Base-by-base conservation (phyloP, 768 basidiomycete genomes). In the Boletus insuetus region DNA sequence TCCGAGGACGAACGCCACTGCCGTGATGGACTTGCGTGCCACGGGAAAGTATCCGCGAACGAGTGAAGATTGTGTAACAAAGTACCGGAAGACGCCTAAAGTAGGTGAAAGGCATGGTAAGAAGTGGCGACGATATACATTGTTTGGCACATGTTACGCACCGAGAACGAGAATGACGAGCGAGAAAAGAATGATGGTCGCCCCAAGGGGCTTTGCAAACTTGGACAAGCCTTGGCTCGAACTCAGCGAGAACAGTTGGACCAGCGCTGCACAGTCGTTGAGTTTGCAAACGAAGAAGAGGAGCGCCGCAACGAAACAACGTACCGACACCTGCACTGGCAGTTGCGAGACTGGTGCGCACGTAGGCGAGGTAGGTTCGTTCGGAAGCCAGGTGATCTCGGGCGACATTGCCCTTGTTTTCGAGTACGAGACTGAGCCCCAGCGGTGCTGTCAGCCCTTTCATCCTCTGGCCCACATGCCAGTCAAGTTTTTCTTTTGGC, bases 381-480 rank as follows among this genome's bases (percentile, higher is more conserved):
- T 86, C 84, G 16, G 78, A 81, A 3, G 84, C 84, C 1, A 86
- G 72, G 60, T 86, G 84, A 59, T 86, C 84, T 11, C 84, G 76
- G 9, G 84, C 84, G 3, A 83, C 82, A 58, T 79, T 84, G 10
- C 84, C 84, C 20, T 76, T 76, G 64, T 86, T 86, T 63, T 83
- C 77, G 32, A 86, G 69, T 2, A 72, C 66, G 53, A 78, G 61
- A 19, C 64, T 58, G 61, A 71, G 62, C 38, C 49, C 63, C 5
- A 61, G 32, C 6, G 63, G 53, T 13, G 52, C 43, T 0, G 49
- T 51, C n/a, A 53, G 3, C 12, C 49, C 29, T 42, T 22, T 50
- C 26, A 60, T 43, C n/a, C 51, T 11, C 17, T 52, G 42, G 2
- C 49, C 24, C 2, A 55, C 32, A 4, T 47, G 22, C 17, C 7